phyloP scores from a whole-genome alignment of 495 filamentous ascomycete species.

The Penicillium paxilli region DNA sequence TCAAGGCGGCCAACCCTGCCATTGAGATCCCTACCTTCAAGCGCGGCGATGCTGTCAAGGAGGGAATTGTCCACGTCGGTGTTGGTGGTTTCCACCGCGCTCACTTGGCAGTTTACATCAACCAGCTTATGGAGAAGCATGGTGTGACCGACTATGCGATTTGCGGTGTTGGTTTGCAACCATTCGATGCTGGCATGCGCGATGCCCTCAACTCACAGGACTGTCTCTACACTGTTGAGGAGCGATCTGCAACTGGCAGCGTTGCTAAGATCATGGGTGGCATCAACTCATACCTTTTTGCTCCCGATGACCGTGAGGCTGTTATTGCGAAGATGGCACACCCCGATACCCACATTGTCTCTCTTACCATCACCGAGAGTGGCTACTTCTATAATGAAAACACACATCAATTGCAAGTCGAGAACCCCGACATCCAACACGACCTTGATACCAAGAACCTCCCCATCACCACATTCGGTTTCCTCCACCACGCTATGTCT shows the following conservation, averaged over 20 bases:
- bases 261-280: slow-evolving; percentile 45
- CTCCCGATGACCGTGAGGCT: slow-evolving; percentile 46
- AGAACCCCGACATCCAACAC: slow-evolving; percentile 48
- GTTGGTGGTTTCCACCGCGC: slow-evolving; percentile 52
- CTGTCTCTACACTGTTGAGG: slow-evolving; percentile 49
- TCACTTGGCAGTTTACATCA: slow-evolving; percentile 48
- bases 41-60: slow-evolving; percentile 43
- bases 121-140: slow-evolving; percentile 48
- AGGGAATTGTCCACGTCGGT: slow-evolving; percentile 50
- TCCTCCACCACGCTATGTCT: slow-evolving; percentile 47
- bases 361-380: slow-evolving; percentile 52
- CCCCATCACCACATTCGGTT: slow-evolving; percentile 48
- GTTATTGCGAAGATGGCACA: slow-evolving; percentile 52
- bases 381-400: slow-evolving; percentile 56
- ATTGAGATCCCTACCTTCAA: slow-evolving; percentile 37
- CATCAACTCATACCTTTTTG: slow-evolving; percentile 51
- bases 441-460: slow-evolving; percentile 42
- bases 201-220: slow-evolving; percentile 45
- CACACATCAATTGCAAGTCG: slow-evolving; percentile 46
- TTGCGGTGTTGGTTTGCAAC: slow-evolving; percentile 47
- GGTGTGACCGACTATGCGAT: slow-evolving; percentile 44
- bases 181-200: slow-evolving; percentile 47
- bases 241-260: slow-evolving; percentile 47
- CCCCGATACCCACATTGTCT: slow-evolving; percentile 50
- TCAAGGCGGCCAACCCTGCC: slow-evolving; percentile 25